Conservation (phyloP, 768 basidiomycete species). For the Amylocystis lapponica region DNA sequence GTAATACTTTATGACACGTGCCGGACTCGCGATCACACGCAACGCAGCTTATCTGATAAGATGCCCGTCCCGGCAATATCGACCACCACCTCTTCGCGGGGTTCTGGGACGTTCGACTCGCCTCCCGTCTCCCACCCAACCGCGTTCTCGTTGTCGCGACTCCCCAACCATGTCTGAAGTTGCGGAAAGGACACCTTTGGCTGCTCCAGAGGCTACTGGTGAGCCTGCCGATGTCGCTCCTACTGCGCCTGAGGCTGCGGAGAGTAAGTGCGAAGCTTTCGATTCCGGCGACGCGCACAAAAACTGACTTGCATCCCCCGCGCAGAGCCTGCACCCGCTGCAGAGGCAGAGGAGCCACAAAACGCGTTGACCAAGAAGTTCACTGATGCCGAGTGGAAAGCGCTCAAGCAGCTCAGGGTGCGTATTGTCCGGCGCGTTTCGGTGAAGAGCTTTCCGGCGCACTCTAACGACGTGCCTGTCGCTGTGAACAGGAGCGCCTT, state of each 20-base stretch:
- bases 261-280: no score
- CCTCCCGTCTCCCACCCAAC: not conserved
- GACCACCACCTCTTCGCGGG: not conserved
- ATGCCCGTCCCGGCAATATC: not conserved
- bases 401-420: constrained; percentile 65
- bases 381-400: constrained; percentile 65
- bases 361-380: constrained; percentile 66
- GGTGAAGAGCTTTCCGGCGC: not conserved
- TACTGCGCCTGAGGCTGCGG: not conserved
- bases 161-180: not conserved
- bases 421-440: no score
- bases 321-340: not conserved
- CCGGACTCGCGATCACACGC: not conserved
- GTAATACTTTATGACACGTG: not conserved
- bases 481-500: constrained; percentile 31
- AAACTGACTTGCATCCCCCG: no score
- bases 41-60: not conserved
- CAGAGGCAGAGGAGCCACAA: constrained; percentile 48
- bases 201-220: not conserved
- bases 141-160: not conserved
- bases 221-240: not conserved
- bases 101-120: not conserved
- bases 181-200: not conserved
- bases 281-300: no score
- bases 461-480: not conserved